Percentiles rank a stretch among this genome's conserved stretches.
phyloP scores from a whole-genome alignment of 768 basidiomycete genomes.

The Rhodotorula toruloides region DNA sequence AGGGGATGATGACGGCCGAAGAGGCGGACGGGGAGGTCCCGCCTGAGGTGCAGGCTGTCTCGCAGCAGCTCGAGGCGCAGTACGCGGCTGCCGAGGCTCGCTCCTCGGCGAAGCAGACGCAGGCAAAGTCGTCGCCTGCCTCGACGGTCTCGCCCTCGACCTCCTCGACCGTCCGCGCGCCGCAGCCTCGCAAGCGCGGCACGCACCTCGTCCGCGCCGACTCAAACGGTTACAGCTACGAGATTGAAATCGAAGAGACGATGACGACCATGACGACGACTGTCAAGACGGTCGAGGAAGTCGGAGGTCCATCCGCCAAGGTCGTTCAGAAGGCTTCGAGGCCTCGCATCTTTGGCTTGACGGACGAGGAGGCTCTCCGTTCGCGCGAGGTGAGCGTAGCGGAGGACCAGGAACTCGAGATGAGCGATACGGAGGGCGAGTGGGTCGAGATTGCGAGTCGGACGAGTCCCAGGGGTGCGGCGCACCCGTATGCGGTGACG shows the following conservation, averaged over 20 bases:
- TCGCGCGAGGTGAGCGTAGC: not conserved
- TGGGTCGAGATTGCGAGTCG: not conserved
- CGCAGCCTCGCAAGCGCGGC: not conserved
- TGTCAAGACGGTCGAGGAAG: slow-evolving; percentile 8
- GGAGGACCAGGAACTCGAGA: not conserved
- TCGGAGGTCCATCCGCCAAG: not conserved
- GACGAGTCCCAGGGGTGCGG: slow-evolving; percentile 1
- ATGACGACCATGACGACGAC: slow-evolving; percentile 31
- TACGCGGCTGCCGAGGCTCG: not conserved
- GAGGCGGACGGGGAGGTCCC: slow-evolving; percentile 19
- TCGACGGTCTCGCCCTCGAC: not conserved
- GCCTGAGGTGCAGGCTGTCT: slow-evolving; percentile 14
- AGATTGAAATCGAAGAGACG: slow-evolving; percentile 43
- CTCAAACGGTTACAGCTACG: slow-evolving; percentile 13
- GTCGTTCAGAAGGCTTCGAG: not conserved
- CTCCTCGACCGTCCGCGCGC: not conserved
- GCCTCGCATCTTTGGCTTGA: slow-evolving; percentile 1
- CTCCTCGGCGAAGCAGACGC: not conserved
- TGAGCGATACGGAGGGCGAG: not conserved
- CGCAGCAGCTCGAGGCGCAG: slow-evolving; percentile 12
- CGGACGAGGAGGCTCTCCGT: no score
- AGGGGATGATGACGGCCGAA: no score
- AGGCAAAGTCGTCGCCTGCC: not conserved
- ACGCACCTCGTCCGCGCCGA: not conserved
- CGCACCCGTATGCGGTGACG: no score